These are phyloP conservation scores for Erigeron philadelphicus DNA, from an alignment of 140 eudicot species.

Conservation along the genomic window DNA sequence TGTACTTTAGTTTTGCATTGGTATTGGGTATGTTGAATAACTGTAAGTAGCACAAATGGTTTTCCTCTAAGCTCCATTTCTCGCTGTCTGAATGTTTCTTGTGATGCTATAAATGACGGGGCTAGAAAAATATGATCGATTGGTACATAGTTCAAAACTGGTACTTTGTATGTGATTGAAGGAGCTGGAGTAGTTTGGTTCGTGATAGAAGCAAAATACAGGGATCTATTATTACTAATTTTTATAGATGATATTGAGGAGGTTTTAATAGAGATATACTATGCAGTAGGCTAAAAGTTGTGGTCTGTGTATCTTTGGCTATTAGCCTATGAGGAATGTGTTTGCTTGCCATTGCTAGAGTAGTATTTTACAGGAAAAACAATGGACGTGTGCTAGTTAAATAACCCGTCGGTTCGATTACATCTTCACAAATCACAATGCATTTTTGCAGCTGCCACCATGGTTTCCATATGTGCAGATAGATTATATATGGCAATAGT, in stretches of 20 bases:
- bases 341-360: too few relatives aligned
- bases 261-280: too few relatives aligned
- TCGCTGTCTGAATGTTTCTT: neutral
- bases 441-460: neutral
- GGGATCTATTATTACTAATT: too few relatives aligned
- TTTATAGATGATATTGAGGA: too few relatives aligned
- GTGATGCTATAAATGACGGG: neutral
- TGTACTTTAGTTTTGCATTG: slow-evolving; percentile 14
- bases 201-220: too few relatives aligned
- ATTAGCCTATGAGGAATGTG: too few relatives aligned
- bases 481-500: neutral
- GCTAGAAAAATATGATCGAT: neutral
- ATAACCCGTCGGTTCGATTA: neutral
- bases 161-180: too few relatives aligned
- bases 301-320: too few relatives aligned
- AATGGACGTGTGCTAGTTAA: too few relatives aligned
- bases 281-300: too few relatives aligned
- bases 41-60: slow-evolving; percentile 19
- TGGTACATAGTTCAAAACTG: neutral
- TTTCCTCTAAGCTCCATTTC: neutral
- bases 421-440: neutral
- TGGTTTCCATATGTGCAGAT: neutral
- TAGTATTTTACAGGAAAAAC: too few relatives aligned
- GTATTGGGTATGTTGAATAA: slow-evolving; percentile 6
- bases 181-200: too few relatives aligned